phyloP scores from a whole-genome alignment of 176 grass and related monocot species.

The bread wheat (Triticum aestivum) region DNA sequence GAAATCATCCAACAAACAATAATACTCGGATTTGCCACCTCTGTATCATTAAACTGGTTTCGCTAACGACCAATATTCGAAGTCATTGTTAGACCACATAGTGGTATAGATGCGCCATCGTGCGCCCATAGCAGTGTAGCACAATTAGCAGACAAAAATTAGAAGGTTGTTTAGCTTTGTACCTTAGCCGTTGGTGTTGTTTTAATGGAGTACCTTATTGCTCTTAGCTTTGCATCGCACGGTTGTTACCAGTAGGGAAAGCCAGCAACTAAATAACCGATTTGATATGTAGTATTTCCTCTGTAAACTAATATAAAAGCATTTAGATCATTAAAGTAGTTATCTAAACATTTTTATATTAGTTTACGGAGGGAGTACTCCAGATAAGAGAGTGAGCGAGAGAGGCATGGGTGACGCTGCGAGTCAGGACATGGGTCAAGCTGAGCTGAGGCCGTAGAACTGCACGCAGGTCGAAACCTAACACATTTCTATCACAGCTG shows the following conservation, averaged over 20 bases:
- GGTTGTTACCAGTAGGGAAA: not conserved
- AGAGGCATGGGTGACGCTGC: conserved; percentile 1
- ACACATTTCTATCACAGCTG: not conserved
- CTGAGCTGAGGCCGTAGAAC: conserved; percentile 9
- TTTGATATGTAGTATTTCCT: not conserved
- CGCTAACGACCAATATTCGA: no score
- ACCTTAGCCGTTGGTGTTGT: no score
- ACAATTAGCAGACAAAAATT: no score
- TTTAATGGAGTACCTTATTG: no score
- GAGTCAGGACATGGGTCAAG: conserved; percentile 8
- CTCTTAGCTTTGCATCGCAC: not conserved
- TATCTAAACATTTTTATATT: no score
- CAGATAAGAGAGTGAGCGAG: not conserved
- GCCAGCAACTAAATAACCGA: not conserved
- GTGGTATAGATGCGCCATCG: no score
- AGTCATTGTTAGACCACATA: no score
- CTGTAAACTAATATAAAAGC: no score
- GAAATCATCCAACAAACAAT: not conserved
- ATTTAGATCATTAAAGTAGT: no score
- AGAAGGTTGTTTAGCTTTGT: no score
- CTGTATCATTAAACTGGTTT: not conserved
- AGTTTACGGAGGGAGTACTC: not conserved
- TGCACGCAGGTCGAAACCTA: conserved; percentile 14
- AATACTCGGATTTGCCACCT: not conserved
- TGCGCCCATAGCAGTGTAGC: no score